Base-by-base conservation (phyloP, 1,284 basidiomycete genomes). In the Papiliotrema laurentii region DNA sequence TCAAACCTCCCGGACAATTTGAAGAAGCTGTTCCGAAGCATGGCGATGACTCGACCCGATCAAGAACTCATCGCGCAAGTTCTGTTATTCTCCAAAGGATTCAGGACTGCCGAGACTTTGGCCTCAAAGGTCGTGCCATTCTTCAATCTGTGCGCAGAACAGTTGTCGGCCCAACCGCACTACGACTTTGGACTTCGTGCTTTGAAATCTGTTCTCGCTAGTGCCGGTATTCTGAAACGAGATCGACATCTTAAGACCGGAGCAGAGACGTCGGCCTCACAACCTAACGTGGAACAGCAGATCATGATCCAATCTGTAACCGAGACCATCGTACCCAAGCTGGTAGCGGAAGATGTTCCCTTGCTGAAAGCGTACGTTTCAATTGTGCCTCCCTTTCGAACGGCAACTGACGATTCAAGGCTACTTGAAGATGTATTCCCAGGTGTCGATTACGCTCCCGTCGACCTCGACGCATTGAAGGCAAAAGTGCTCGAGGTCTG, bases 151-250 rank as follows among this genome's bases (percentile, higher is more conserved):
- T 98, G 94, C 64, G 85, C 90, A 54, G 93, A 98, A 68, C 94
- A 98, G 66, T 81, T 98, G 26, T 97, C 93, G 3, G 84, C 88
- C 30, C 96, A 98, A 69, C 91, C 94, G 2, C 97, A 99, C 76
- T 99, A 99, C 72, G 96, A 99, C 76, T 99, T 99, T 70, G 96
- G 96, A 75, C 80, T 99, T 34, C 91, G 96, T 61, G 96, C 96
- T 13, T 79, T 99, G 54, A 99, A 99, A 74, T 87, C 93, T 30
- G 96, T 99, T 3, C 80, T 99, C 37, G 86, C 91, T 27, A 94
- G 91, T 67, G 96, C 96, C 22, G 96, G 96, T 82, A 92, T 94
- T 54, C 80, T 99, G 63, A 98, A 98, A 75, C 85, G 96, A 57
- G 90, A 94, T 71, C 83, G 89, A 14, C 75, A 94, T 38, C 81